Percentiles rank a stretch among this genome's conserved stretches.
These are phyloP conservation scores for Yarrowia bubula DNA, from an alignment of 805 yeast species.

Conservation along the genomic window DNA sequence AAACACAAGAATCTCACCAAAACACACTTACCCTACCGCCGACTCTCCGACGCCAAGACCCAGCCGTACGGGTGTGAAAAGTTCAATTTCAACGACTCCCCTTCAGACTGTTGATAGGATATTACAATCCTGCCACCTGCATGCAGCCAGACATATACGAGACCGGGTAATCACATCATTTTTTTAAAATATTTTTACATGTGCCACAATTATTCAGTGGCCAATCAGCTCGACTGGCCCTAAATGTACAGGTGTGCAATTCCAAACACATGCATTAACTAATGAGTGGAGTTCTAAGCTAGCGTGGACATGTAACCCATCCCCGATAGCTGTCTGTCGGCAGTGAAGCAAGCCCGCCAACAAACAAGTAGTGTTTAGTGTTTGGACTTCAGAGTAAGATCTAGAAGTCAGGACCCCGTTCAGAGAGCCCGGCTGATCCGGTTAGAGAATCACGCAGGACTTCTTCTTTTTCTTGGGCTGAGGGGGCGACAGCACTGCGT, in stretches of 20 bases:
- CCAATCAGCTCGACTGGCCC: background rate
- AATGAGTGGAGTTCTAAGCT: conserved; percentile 25
- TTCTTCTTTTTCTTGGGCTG: conserved; percentile 46
- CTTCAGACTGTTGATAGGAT: background rate
- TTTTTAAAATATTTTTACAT: background rate
- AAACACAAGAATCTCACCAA: background rate
- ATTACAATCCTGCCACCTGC: background rate
- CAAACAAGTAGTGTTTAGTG: conserved; percentile 10
- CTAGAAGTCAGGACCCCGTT: background rate
- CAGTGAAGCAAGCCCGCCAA: background rate
- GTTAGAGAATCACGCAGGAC: conserved; percentile 49
- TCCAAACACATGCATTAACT: conserved; percentile 23
- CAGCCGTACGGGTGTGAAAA: conserved; percentile 8
- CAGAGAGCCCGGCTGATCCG: background rate
- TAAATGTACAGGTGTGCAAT: background rate
- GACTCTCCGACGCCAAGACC: background rate
- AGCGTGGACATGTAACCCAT: background rate
- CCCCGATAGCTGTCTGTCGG: background rate
- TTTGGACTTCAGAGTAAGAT: background rate
- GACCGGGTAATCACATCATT: background rate
- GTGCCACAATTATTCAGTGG: background rate
- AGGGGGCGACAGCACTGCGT: conserved; percentile 58
- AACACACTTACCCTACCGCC: background rate
- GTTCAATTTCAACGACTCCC: background rate
- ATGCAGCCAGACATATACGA: background rate